Evolutionary conservation across 139 green algal species (phyloP).

Genomic region (Coelastrella sp.): DNA sequence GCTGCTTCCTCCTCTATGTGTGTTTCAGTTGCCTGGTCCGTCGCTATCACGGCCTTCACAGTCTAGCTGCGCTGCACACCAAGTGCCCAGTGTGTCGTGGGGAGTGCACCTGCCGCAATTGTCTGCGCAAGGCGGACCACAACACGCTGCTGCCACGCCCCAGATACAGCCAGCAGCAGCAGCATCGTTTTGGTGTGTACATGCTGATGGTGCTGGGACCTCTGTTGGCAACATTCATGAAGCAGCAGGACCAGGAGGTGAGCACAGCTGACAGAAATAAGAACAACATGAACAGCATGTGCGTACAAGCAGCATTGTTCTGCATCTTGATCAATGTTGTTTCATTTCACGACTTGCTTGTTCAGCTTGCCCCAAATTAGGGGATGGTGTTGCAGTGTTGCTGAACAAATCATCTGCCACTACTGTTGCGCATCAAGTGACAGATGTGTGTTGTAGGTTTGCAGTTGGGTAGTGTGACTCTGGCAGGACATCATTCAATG

Average conservation of each 20-base stretch:
- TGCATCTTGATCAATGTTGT: too few species aligned
- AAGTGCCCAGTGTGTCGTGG: constrained; percentile 21
- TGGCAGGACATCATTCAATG: too few species aligned
- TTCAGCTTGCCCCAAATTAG: too few species aligned
- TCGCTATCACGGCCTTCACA: constrained; percentile 13
- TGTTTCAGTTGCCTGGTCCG: constrained; percentile 38
- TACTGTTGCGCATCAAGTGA: background rate
- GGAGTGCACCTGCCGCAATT: constrained; percentile 50
- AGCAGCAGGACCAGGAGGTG: constrained; percentile 27
- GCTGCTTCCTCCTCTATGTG: too few species aligned
- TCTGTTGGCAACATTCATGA: background rate
- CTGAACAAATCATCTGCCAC: background rate
- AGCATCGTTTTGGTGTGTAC: constrained; percentile 2
- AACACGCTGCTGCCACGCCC: background rate
- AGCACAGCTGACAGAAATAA: background rate
- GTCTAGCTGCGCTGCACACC: background rate
- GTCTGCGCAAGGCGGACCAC: constrained; percentile 30
- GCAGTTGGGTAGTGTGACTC: too few species aligned
- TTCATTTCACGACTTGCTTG: too few species aligned
- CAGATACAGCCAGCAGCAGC: constrained; percentile 21
- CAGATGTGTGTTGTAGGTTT: too few species aligned
- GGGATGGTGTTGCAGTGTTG: too few species aligned
- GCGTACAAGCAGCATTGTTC: background rate
- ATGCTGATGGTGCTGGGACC: background rate
- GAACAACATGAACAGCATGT: background rate